Percentiles rank a stretch among this genome's conserved stretches.
Conservation (phyloP, 768 basidiomycete genomes). For the Crepidotus variabilis region DNA sequence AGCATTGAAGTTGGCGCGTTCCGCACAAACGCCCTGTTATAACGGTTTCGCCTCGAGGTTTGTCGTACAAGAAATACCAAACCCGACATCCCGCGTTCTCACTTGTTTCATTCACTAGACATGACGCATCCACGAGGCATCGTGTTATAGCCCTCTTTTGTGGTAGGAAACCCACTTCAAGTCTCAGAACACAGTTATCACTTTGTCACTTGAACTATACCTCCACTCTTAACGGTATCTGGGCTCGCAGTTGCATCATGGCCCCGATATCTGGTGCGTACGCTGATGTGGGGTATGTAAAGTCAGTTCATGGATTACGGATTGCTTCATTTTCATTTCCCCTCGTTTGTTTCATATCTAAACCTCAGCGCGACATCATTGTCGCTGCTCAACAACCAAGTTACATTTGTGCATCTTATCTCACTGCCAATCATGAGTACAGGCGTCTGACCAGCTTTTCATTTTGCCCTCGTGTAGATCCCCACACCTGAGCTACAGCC, state of each 20-base stretch:
- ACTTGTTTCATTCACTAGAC: not conserved
- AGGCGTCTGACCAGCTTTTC: not conserved
- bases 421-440: not conserved
- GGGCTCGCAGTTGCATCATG: not conserved
- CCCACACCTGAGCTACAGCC: not conserved
- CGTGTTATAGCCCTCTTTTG: not conserved
- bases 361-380: not conserved
- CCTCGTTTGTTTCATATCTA: not conserved
- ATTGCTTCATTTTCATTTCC: not conserved
- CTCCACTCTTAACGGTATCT: not conserved
- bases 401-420: not conserved
- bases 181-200: not conserved
- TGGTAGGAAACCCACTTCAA: not conserved
- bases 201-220: not conserved
- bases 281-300: not conserved
- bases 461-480: not conserved
- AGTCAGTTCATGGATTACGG: not conserved
- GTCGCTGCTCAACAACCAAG: not conserved
- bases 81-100: not conserved
- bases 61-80: not conserved
- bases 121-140: not conserved
- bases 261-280: not conserved
- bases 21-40: not conserved
- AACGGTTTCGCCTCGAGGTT: not conserved
- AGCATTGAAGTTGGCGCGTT: not conserved